Conservation (phyloP, 805 yeast species). For the Kazachstania kunashirensis region DNA sequence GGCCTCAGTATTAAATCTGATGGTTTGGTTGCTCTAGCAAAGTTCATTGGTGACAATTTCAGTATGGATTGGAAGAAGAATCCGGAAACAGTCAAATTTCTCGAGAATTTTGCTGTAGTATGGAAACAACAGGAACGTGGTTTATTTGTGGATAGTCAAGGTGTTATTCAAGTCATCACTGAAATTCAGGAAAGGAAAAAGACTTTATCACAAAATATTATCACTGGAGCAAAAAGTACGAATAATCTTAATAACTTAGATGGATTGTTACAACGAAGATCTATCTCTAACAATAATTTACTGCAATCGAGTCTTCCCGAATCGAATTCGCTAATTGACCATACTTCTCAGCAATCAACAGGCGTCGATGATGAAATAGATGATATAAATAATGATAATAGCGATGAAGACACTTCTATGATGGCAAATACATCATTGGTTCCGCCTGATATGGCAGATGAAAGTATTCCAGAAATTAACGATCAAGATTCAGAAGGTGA, state of each 20-base stretch:
- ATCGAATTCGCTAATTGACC: background rate
- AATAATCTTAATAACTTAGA: conserved; percentile 9
- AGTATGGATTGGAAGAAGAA: conserved; percentile 74
- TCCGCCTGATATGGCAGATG: background rate
- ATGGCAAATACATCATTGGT: conserved; percentile 1
- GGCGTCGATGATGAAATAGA: conserved; percentile 2
- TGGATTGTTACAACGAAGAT: conserved; percentile 6
- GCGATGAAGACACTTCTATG: background rate
- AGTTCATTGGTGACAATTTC: conserved; percentile 62
- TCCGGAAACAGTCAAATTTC: conserved; percentile 20
- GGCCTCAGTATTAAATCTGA: conserved; percentile 83
- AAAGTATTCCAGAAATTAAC: background rate
- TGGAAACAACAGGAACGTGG: conserved; percentile 93
- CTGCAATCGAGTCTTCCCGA: too few species aligned
- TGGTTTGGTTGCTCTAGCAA: conserved; percentile 66
- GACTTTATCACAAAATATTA: conserved; percentile 5
- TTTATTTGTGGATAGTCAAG: conserved; percentile 69
- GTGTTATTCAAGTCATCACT: conserved; percentile 51
- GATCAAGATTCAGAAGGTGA: background rate
- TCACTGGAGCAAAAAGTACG: background rate
- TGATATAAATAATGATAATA: background rate
- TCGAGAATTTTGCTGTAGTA: conserved; percentile 67
- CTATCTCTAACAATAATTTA: background rate
- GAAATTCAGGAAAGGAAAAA: conserved; percentile 38
- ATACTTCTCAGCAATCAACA: background rate